A percentile compares a stretch with the other conserved stretches of the same genome.
These are phyloP conservation scores for Jamesozyma hellenica DNA, from an alignment of 805 yeast species.

Conservation along the genomic window DNA sequence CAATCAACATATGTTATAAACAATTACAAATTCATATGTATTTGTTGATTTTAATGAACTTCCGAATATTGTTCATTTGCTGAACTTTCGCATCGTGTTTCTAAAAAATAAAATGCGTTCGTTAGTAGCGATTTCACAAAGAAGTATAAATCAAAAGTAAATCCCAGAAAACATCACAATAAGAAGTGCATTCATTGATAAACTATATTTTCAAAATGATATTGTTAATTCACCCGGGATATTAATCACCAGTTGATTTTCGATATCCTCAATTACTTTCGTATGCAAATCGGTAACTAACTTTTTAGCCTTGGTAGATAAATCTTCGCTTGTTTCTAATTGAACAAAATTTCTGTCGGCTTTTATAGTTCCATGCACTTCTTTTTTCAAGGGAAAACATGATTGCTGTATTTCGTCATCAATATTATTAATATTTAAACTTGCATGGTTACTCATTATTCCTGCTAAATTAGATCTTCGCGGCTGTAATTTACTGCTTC, in stretches of 20 bases:
- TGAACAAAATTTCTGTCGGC: conserved; percentile 12
- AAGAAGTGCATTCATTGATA: too few species aligned
- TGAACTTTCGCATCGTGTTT: too few species aligned
- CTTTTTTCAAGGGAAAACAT: not conserved
- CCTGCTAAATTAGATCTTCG: conserved; percentile 1
- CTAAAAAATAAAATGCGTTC: too few species aligned
- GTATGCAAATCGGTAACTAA: conserved; percentile 8
- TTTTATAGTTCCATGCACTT: conserved; percentile 13
- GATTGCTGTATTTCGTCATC: conserved; percentile 2
- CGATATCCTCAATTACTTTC: conserved; percentile 9
- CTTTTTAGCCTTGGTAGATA: conserved; percentile 7
- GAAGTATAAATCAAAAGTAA: too few species aligned
- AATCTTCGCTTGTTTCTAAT: conserved; percentile 8
- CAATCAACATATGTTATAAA: too few species aligned
- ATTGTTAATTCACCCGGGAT: conserved; percentile 13
- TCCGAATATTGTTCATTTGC: too few species aligned
- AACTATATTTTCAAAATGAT: conserved; percentile 8
- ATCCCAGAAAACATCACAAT: too few species aligned
- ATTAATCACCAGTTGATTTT: conserved; percentile 12
- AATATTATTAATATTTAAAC: not conserved
- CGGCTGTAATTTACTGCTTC: not conserved
- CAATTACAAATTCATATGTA: too few species aligned
- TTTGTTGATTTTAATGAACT: too few species aligned
- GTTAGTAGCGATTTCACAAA: too few species aligned
- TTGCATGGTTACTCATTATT: conserved; percentile 2